Conservation (phyloP, 2,329 filamentous ascomycete species). For the Metarhizium guizhouense region DNA sequence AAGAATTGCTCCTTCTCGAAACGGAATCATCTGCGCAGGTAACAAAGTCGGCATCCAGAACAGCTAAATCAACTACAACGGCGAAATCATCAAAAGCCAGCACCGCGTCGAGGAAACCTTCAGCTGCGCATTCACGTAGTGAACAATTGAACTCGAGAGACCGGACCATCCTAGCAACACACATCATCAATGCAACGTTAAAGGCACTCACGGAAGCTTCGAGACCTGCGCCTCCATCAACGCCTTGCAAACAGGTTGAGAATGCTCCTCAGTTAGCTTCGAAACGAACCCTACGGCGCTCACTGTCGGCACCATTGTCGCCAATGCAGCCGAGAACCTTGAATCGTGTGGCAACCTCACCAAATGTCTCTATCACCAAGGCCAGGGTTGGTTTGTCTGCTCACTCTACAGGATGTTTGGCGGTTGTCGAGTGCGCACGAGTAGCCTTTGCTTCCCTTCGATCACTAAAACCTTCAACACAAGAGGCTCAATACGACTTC, state of each 20-base stretch:
- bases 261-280: slow-evolving; percentile 24
- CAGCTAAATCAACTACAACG: slow-evolving; percentile 15
- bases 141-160: slow-evolving; percentile 35
- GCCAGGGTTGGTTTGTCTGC: slow-evolving; percentile 17
- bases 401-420: slow-evolving; percentile 37
- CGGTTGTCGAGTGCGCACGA: slow-evolving; percentile 60
- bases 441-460: slow-evolving; percentile 58
- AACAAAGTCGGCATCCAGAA: slow-evolving; percentile 17
- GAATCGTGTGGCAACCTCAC: slow-evolving; percentile 51
- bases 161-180: slow-evolving; percentile 58
- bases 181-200: slow-evolving; percentile 62
- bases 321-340: slow-evolving; percentile 53
- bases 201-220: slow-evolving; percentile 60
- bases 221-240: slow-evolving; percentile 33
- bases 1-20: slow-evolving; percentile 34
- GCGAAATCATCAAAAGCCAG: slow-evolving; percentile 16
- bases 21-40: slow-evolving; percentile 16
- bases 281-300: slow-evolving; percentile 39
- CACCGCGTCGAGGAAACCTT: slow-evolving; percentile 9
- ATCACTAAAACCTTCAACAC: slow-evolving; percentile 43
- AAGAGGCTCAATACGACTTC: slow-evolving; percentile 47
- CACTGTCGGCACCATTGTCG: slow-evolving; percentile 48
- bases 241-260: slow-evolving; percentile 24
- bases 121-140: slow-evolving; percentile 12
- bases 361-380: slow-evolving; percentile 27